These are phyloP conservation scores for Barnettozyma populi DNA, from an alignment of 805 yeast genomes.

Conservation along the genomic window DNA sequence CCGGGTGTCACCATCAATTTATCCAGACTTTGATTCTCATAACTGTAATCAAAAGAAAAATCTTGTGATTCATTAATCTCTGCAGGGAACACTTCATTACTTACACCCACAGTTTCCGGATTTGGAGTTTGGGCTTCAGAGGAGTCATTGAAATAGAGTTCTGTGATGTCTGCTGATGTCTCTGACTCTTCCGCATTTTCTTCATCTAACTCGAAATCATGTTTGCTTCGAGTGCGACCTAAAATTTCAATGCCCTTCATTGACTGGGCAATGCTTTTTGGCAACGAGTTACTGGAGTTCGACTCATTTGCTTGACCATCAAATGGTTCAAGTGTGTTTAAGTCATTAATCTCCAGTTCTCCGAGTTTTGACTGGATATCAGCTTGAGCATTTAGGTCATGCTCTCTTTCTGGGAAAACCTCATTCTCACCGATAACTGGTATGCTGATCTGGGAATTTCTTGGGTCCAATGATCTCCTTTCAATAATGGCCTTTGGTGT, in stretches of 20 bases:
- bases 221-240: slow-evolving; percentile 26
- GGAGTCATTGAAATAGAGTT: slow-evolving; percentile 16
- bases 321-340: neutral
- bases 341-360: neutral
- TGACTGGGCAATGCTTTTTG: slow-evolving; percentile 8
- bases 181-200: slow-evolving; percentile 20
- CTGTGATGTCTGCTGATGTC: slow-evolving; percentile 23
- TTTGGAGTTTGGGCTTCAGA: neutral
- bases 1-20: slow-evolving; percentile 8
- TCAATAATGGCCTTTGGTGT: neutral
- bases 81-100: neutral
- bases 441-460: neutral
- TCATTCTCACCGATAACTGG: neutral
- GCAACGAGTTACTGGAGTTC: neutral
- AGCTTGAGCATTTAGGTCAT: neutral
- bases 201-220: slow-evolving; percentile 19
- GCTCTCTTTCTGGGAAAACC: neutral
- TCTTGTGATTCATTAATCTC: slow-evolving; percentile 11
- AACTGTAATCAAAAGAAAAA: slow-evolving; percentile 18
- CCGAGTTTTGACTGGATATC: neutral
- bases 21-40: slow-evolving; percentile 10
- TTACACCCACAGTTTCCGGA: neutral
- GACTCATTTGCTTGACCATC: neutral
- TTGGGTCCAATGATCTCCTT: slow-evolving; percentile 7
- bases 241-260: slow-evolving; percentile 27